Evolutionary conservation across 768 basidiomycete species (phyloP), one percentile per base, ranked within the genome.

Genomic region (Amanita thiersii): DNA sequence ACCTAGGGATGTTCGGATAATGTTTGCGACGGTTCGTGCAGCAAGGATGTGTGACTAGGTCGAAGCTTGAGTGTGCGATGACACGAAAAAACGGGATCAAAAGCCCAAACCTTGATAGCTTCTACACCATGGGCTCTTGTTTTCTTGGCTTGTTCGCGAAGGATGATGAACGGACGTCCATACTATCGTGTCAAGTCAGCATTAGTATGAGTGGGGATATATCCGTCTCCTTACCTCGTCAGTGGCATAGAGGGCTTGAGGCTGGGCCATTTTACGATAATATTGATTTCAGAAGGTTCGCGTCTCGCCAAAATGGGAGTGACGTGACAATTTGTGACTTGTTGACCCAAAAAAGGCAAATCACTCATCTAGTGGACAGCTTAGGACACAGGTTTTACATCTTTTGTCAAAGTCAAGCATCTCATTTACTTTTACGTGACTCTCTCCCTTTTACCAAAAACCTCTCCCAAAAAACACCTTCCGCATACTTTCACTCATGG

Each of bases 141-240:
- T 72, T 92, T 96, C 69, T 62, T 94, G 42, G 70, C 80, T 61
- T 97, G 94, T 55, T 97, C 93, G 21, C 92, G 77, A 44, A 98
- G 73, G 65, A 98, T 94, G 59, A 97, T 94, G 60, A 97, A 97
- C n/a, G 92, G 94, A 30, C 93, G 72, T 33, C 93, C 92, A 60
- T 89, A 92, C 88, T 93, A 52, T 5, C 49, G n/a, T n/a, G n/a
- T n/a, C n/a, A n/a, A n/a, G 5, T 17, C 3, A 17, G 1, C 2
- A 48, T 61, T 47, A 51, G 54, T 28, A 25, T 42, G 15, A 43
- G 39, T 15, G 31, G 29, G 20, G 25, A 24, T 1, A 36, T 37
- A 18, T 24, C 14, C 20, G 4, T 10, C 32, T 28, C 5, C 6
- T 40, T 50, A 87, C 87, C 73, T 91, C 88, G 62, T 91, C 88